phyloP scores from a whole-genome alignment of 1,139 yeast genomes.

The Wickerhamomyces sp. region DNA sequence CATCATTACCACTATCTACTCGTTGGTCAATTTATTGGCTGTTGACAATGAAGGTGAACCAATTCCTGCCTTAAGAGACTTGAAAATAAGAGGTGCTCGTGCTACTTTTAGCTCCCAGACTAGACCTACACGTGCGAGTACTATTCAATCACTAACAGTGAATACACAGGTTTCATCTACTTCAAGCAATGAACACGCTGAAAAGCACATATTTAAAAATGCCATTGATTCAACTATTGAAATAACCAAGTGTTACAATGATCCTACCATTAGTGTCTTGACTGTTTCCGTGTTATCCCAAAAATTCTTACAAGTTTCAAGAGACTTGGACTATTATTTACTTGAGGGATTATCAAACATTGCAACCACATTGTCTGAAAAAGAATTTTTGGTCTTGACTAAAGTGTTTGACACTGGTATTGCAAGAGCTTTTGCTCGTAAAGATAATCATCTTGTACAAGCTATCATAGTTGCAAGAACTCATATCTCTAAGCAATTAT shows the following conservation, averaged over 20 bases:
- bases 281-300: conserved; percentile 82
- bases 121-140: conserved; percentile 17
- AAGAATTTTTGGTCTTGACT: conserved; percentile 47
- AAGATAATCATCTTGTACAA: conserved; percentile 30
- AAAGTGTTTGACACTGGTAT: conserved; percentile 39
- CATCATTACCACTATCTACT: conserved; percentile 81
- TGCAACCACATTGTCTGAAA: conserved; percentile 47
- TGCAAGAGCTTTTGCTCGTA: conserved; percentile 33
- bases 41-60: conserved; percentile 44
- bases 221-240: conserved; percentile 71
- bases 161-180: conserved; percentile 3
- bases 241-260: conserved; percentile 65
- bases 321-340: conserved; percentile 37
- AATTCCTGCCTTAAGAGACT: conserved; percentile 28
- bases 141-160: conserved; percentile 12
- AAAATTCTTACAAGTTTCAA: conserved; percentile 50
- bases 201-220: conserved; percentile 41
- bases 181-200: conserved; percentile 7
- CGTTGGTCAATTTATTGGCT: conserved; percentile 70
- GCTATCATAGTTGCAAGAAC: conserved; percentile 46
- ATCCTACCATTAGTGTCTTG: conserved; percentile 72
- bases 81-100: conserved; percentile 28
- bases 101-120: conserved; percentile 11
- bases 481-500: conserved; percentile 46
- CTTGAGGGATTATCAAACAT: conserved; percentile 48